Evolutionary conservation across 345 rosid genomes (phyloP).

Genomic region (Arabidopsis suecica): DNA sequence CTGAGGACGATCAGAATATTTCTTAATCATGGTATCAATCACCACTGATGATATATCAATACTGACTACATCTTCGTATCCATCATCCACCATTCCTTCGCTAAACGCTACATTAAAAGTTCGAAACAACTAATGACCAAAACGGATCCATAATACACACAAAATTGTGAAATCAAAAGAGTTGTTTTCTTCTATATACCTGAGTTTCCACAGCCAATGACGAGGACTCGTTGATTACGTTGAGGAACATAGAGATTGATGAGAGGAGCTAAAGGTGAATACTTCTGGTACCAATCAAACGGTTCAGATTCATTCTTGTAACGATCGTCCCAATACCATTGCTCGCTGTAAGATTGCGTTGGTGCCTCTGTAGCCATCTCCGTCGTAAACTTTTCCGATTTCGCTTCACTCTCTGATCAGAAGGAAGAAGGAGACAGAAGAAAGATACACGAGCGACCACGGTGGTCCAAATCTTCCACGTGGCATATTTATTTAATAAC

Average conservation of each 20-base stretch:
- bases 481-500: background rate
- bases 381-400: background rate
- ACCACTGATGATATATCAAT: constrained; percentile 81
- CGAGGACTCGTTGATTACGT: constrained; percentile 61
- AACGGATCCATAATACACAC: background rate
- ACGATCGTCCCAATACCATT: constrained; percentile 89
- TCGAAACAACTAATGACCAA: background rate
- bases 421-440: background rate
- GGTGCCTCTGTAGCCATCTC: constrained; percentile 49
- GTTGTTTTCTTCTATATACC: constrained; percentile 36
- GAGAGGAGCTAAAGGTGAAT: constrained; percentile 77
- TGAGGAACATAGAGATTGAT: constrained; percentile 70
- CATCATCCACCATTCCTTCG: constrained; percentile 80
- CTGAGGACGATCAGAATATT: constrained; percentile 60
- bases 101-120: constrained; percentile 60
- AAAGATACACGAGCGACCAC: constrained; percentile 25
- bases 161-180: background rate
- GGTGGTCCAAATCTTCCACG: constrained; percentile 20
- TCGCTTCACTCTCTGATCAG: background rate
- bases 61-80: constrained; percentile 78
- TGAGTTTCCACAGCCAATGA: constrained; percentile 91
- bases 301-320: constrained; percentile 74
- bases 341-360: constrained; percentile 82
- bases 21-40: constrained; percentile 66
- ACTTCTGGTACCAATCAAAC: constrained; percentile 95